A percentile compares a stretch with the other conserved stretches of the same genome.
Evolutionary conservation across 352 stramenopile genomes (phyloP).

Genomic region (Aphanomyces euteiches): DNA sequence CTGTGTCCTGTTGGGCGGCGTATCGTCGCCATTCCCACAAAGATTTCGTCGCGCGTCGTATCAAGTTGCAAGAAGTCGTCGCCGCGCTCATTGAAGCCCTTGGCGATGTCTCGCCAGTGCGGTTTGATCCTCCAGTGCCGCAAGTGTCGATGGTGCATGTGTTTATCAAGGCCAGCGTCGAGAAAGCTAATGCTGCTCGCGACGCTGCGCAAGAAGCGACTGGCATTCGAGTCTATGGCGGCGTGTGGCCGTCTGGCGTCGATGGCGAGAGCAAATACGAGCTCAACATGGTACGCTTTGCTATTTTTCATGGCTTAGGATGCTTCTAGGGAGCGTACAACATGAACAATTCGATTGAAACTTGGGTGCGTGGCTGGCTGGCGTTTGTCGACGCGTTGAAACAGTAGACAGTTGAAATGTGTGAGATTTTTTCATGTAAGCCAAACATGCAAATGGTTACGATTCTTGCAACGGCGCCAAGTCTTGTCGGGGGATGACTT

Average conservation of each 20-base stretch:
- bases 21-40: slow-evolving; percentile 29
- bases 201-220: not conserved
- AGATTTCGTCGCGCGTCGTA: slow-evolving; percentile 20
- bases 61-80: slow-evolving; percentile 22
- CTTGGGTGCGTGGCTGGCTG: slow-evolving; percentile 25
- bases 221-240: slow-evolving; percentile 21
- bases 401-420: slow-evolving; percentile 4
- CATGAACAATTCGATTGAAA: slow-evolving; percentile 9
- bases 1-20: slow-evolving; percentile 43
- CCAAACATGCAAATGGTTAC: too few relatives aligned
- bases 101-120: not conserved
- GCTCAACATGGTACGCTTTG: slow-evolving; percentile 24
- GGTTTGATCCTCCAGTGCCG: slow-evolving; percentile 35
- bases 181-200: slow-evolving; percentile 11
- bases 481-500: too few relatives aligned
- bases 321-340: slow-evolving; percentile 19
- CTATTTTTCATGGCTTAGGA: not conserved
- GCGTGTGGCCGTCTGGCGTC: slow-evolving; percentile 12
- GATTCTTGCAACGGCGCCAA: too few relatives aligned
- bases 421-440: not conserved
- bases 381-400: slow-evolving; percentile 21
- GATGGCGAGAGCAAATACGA: slow-evolving; percentile 6
- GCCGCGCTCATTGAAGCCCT: slow-evolving; percentile 3
- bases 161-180: slow-evolving; percentile 24
- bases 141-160: slow-evolving; percentile 35